Conservation (phyloP, 352 stramenopile species). For the Phytophthora tubulina region DNA sequence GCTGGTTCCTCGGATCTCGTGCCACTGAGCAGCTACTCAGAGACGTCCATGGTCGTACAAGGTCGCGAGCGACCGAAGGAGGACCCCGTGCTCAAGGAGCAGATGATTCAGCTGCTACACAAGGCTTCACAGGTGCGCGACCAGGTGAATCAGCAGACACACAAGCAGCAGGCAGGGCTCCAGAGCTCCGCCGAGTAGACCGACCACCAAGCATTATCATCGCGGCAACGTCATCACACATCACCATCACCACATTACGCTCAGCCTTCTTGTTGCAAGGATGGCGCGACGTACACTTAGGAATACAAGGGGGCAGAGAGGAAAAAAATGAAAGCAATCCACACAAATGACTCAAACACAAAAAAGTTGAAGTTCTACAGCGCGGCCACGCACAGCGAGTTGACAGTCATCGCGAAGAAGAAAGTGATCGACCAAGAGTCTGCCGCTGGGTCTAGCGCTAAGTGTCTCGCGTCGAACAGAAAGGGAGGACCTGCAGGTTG, state of each 20-base stretch:
- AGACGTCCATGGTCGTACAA: constrained; percentile 64
- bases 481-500: constrained; percentile 11
- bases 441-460: neutral
- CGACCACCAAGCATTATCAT: constrained; percentile 18
- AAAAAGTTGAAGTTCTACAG: constrained; percentile 12
- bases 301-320: constrained; percentile 10
- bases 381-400: neutral
- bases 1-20: constrained; percentile 73
- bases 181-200: constrained; percentile 80
- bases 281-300: constrained; percentile 36
- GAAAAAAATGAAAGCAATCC: constrained; percentile 19
- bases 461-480: neutral
- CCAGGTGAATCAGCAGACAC: constrained; percentile 68
- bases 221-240: constrained; percentile 19
- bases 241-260: constrained; percentile 29
- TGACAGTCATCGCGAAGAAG: constrained; percentile 11
- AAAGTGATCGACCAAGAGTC: constrained; percentile 9
- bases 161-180: constrained; percentile 69
- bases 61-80: constrained; percentile 54
- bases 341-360: constrained; percentile 23
- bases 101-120: constrained; percentile 89
- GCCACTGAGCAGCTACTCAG: constrained; percentile 67
- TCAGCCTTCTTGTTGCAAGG: constrained; percentile 19
- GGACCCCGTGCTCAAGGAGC: constrained; percentile 82
- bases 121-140: constrained; percentile 86